Evolutionary conservation across 306 rosid species (phyloP).

Genomic region (Cucurbita moschata): DNA sequence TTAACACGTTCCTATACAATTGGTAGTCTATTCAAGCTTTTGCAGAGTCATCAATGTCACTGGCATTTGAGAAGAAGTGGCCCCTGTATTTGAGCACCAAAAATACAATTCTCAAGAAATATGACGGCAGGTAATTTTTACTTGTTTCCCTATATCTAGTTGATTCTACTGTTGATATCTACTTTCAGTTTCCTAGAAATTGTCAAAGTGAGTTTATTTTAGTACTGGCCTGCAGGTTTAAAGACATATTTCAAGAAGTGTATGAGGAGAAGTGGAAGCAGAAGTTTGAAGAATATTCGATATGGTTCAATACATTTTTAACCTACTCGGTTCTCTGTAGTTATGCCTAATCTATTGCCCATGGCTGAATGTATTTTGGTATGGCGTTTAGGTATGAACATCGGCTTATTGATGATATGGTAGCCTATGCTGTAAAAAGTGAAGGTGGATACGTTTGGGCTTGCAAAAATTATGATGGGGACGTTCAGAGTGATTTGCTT

Average conservation of each 20-base stretch:
- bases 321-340: background rate
- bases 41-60: constrained; percentile 85
- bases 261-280: constrained; percentile 76
- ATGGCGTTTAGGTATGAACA: constrained; percentile 80
- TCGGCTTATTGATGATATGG: constrained; percentile 98
- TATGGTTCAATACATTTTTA: constrained; percentile 46
- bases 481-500: constrained; percentile 92
- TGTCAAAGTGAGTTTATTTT: background rate
- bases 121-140: constrained; percentile 81
- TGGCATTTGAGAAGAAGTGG: constrained; percentile 80
- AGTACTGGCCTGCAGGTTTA: constrained; percentile 41
- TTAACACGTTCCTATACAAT: background rate
- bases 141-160: background rate
- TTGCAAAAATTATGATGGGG: constrained; percentile 98
- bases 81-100: constrained; percentile 94
- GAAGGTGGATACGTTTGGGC: constrained; percentile 99
- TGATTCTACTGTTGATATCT: background rate
- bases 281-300: constrained; percentile 73
- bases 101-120: constrained; percentile 87
- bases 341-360: constrained; percentile 3
- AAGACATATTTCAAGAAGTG: constrained; percentile 89
- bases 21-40: constrained; percentile 77
- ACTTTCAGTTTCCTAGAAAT: background rate
- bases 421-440: constrained; percentile 83
- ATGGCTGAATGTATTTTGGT: constrained; percentile 13